Percentiles rank a stretch among this genome's conserved stretches.
Conservation (phyloP, 179 eudicot species). For the Amaranthus tricolor region DNA sequence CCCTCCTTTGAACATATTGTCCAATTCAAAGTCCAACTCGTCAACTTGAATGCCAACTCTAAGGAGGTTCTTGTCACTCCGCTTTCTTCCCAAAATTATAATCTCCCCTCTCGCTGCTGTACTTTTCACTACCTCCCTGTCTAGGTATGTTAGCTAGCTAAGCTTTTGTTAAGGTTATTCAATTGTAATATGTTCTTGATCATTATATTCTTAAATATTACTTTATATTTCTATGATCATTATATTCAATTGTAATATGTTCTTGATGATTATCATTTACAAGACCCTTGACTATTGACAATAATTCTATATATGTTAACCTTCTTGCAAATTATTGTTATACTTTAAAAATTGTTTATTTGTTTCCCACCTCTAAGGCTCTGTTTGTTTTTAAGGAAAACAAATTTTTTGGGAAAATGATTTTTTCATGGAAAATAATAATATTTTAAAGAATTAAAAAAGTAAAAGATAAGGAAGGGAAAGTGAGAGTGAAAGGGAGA, state of each 20-base stretch:
- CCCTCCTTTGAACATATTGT: not conserved
- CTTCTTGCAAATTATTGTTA: too few species aligned
- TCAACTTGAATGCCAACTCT: not conserved
- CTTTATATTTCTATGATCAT: too few species aligned
- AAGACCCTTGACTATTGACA: too few species aligned
- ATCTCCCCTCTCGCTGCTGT: slow-evolving; percentile 3
- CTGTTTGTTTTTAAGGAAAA: too few species aligned
- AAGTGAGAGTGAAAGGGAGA: too few species aligned
- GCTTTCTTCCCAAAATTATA: slow-evolving; percentile 1
- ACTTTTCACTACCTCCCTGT: not conserved
- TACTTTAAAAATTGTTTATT: too few species aligned
- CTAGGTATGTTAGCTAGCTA: not conserved
- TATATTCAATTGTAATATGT: not conserved
- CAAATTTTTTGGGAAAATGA: too few species aligned
- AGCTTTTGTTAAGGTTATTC: not conserved
- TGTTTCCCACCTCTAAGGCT: too few species aligned
- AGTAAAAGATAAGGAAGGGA: too few species aligned
- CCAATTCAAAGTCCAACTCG: not conserved
- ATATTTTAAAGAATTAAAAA: too few species aligned
- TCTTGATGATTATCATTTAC: not conserved
- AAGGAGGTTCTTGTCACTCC: slow-evolving; percentile 14
- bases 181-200: not conserved
- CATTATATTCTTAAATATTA: not conserved
- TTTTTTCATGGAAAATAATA: too few species aligned
- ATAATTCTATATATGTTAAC: too few species aligned